These are phyloP conservation scores for Conticribra weissflogii DNA, from an alignment of 108 stramenopile species.

Conservation along the genomic window DNA sequence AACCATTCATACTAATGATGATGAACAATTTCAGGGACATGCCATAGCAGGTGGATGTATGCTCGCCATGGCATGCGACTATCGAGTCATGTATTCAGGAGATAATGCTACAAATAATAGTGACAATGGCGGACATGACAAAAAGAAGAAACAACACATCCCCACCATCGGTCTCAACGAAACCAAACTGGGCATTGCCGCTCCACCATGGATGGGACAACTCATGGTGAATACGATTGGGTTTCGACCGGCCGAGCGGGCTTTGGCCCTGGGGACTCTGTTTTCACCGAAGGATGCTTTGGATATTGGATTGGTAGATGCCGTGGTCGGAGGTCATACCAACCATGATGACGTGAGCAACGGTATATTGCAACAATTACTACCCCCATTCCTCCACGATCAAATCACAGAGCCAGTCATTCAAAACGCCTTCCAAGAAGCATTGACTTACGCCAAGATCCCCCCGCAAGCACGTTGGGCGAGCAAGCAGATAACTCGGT, in stretches of 20 bases:
- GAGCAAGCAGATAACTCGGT: constrained; percentile 67
- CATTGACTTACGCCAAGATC: constrained; percentile 55
- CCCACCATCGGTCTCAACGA: constrained; percentile 85
- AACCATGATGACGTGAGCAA: not conserved
- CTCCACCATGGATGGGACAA: constrained; percentile 58
- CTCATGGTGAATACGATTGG: constrained; percentile 70
- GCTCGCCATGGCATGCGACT: constrained; percentile 86
- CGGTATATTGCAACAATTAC: constrained; percentile 19
- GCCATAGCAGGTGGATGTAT: constrained; percentile 91
- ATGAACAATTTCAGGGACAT: constrained; percentile 58
- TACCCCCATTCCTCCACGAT: constrained; percentile 23
- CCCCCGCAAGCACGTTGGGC: constrained; percentile 62
- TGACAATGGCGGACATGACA: too few relatives aligned
- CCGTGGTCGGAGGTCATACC: constrained; percentile 51
- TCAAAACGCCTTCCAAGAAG: constrained; percentile 44
- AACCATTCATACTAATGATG: too few relatives aligned
- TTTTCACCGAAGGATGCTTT: constrained; percentile 68
- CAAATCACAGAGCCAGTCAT: constrained; percentile 35
- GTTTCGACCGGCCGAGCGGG: constrained; percentile 74
- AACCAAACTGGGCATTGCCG: constrained; percentile 77
- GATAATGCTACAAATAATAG: constrained; percentile 4
- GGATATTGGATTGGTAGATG: constrained; percentile 74
- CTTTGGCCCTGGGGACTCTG: constrained; percentile 69
- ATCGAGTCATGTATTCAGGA: constrained; percentile 68
- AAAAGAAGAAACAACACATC: constrained; percentile 9